These are phyloP conservation scores for Ceratocystis huliohia DNA, from an alignment of 2,329 filamentous ascomycete species.

Conservation along the genomic window DNA sequence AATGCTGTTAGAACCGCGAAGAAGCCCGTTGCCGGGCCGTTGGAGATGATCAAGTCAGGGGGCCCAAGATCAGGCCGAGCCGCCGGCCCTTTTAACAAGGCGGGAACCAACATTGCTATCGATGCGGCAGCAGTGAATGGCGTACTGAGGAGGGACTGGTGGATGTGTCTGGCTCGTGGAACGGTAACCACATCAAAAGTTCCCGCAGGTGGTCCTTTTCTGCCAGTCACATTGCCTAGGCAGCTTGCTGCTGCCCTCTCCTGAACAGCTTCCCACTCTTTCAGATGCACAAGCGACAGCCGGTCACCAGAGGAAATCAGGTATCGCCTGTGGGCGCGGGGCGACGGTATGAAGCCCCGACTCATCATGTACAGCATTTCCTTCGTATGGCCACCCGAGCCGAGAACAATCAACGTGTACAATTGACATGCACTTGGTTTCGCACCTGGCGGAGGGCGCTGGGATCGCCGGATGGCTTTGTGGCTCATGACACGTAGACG, in stretches of 20 bases:
- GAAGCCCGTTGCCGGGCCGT: constrained; percentile 79
- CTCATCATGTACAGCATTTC: constrained; percentile 83
- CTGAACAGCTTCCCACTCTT: constrained; percentile 30
- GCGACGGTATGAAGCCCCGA: constrained; percentile 41
- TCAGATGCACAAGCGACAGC: constrained; percentile 53
- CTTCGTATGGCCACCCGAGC: constrained; percentile 85
- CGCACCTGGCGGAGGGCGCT: neutral
- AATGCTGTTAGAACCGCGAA: constrained; percentile 49
- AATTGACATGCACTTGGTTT: neutral
- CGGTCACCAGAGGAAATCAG: constrained; percentile 30
- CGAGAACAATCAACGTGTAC: constrained; percentile 47
- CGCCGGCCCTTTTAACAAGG: constrained; percentile 35
- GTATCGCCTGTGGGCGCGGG: constrained; percentile 45
- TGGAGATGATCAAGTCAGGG: constrained; percentile 71
- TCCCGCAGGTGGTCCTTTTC: constrained; percentile 26
- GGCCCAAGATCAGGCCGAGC: constrained; percentile 27
- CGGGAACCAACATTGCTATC: constrained; percentile 47
- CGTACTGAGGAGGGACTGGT: constrained; percentile 65
- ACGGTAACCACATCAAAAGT: constrained; percentile 55
- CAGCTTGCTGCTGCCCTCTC: neutral
- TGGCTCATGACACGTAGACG: neutral
- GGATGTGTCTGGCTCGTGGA: constrained; percentile 64
- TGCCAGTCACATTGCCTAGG: neutral
- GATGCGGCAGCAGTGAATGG: constrained; percentile 56
- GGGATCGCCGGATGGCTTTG: neutral